Conservation (phyloP, 495 filamentous ascomycete genomes). For the Neurospora discreta region DNA sequence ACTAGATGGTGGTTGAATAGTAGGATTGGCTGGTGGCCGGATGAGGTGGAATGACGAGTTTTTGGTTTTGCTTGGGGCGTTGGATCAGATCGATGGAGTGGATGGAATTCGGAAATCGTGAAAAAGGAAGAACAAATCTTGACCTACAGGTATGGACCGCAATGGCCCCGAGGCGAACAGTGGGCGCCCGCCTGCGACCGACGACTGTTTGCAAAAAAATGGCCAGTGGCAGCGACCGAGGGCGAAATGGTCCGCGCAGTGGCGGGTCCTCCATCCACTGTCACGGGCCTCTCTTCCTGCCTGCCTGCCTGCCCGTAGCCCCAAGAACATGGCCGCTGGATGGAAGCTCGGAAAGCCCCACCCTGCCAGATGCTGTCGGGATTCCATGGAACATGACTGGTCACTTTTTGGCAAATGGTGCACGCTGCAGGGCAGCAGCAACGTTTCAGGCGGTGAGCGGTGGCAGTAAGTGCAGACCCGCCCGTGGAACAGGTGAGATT, state of each 20-base stretch:
- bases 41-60: not conserved
- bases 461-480: constrained; percentile 4
- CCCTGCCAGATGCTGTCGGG: not conserved
- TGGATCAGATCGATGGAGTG: not conserved
- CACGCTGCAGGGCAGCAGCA: constrained; percentile 2
- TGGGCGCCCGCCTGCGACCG: not conserved
- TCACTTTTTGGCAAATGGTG: not conserved
- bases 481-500: constrained; percentile 7
- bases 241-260: constrained; percentile 5
- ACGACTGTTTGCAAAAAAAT: not conserved
- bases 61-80: not conserved
- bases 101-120: constrained; percentile 4
- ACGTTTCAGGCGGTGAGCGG: constrained; percentile 20
- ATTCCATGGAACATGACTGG: constrained; percentile 12
- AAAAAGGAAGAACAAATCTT: constrained; percentile 15
- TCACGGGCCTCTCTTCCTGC: not conserved
- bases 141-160: constrained; percentile 1
- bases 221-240: not conserved
- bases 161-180: not conserved
- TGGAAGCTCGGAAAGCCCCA: not conserved
- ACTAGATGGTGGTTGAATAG: not conserved
- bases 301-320: not conserved
- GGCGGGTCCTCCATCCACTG: constrained; percentile 13
- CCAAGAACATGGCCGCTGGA: not conserved
- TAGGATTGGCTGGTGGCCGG: not conserved